Conservation (phyloP, 805 yeast species). For the Schwanniomyces polymorphus region DNA sequence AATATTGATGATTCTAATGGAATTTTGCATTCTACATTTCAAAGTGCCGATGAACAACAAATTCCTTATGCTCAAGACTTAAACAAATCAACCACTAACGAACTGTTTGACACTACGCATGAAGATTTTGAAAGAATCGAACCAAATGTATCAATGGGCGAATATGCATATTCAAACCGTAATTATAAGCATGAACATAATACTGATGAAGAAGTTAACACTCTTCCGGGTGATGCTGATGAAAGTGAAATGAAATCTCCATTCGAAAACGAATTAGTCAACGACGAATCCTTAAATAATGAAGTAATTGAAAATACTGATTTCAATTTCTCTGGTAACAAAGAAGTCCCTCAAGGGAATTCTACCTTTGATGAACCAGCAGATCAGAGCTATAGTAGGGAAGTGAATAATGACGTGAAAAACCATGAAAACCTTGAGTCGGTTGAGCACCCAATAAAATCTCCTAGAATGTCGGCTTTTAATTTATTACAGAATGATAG, state of each 20-base stretch:
- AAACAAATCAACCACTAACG: neutral
- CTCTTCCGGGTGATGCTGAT: neutral
- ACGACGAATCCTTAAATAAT: neutral
- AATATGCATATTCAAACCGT: neutral
- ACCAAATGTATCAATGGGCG: neutral
- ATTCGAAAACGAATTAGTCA: conserved; percentile 19
- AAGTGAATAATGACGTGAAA: neutral
- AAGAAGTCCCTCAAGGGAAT: neutral
- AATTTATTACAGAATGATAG: conserved; percentile 39
- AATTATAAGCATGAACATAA: neutral
- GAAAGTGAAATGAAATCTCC: conserved; percentile 16
- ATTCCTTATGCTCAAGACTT: neutral
- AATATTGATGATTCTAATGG: conserved; percentile 27
- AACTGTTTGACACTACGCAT: conserved; percentile 1
- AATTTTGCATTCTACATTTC: neutral
- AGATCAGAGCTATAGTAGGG: neutral
- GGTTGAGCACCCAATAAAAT: conserved; percentile 3
- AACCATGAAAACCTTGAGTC: neutral
- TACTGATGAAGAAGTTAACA: neutral
- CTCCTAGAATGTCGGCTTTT: conserved; percentile 39
- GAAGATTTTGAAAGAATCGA: conserved; percentile 1
- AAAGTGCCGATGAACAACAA: neutral
- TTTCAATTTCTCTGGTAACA: conserved; percentile 21
- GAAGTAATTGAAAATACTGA: conserved; percentile 21
- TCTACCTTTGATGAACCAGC: neutral